Conservation (phyloP, 306 rosid genomes). For the Alnus rubra region DNA sequence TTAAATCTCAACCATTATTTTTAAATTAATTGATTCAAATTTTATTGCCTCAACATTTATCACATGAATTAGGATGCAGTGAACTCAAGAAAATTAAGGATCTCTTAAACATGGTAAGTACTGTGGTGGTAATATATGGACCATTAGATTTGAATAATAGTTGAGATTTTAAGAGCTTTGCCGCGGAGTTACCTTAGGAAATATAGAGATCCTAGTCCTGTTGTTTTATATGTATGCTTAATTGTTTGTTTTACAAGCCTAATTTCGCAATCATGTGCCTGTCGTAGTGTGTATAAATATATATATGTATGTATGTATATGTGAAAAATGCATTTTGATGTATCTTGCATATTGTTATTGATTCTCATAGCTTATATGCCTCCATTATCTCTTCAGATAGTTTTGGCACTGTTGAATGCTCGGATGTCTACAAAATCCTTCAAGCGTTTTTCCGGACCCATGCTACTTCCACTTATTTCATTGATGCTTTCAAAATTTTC, state of each 20-base stretch:
- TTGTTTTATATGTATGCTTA: neutral
- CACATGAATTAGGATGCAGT: no score
- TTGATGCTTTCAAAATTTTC: conserved; percentile 87
- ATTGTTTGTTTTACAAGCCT: neutral
- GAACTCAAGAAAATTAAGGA: no score
- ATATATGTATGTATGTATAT: neutral
- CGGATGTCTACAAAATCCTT: conserved; percentile 79
- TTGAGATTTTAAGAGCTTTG: no score
- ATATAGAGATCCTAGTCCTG: neutral
- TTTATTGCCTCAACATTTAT: no score
- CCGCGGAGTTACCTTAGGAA: no score
- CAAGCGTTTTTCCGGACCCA: conserved; percentile 60
- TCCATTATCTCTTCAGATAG: conserved; percentile 51
- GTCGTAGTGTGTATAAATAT: neutral
- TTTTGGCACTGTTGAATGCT: conserved; percentile 78
- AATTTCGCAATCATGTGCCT: no score
- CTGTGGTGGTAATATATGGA: no score
- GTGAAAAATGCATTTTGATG: conserved; percentile 2
- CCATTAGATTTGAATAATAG: no score
- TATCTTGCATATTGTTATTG: conserved; percentile 16
- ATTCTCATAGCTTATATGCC: conserved; percentile 17
- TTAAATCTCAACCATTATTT: no score
- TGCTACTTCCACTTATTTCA: conserved; percentile 78
- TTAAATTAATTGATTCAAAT: no score
- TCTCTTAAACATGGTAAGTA: no score